Percentiles rank a stretch among this genome's conserved stretches.
Evolutionary conservation across 495 filamentous ascomycete genomes (phyloP).

Genomic region (Pyrenula massariospora): DNA sequence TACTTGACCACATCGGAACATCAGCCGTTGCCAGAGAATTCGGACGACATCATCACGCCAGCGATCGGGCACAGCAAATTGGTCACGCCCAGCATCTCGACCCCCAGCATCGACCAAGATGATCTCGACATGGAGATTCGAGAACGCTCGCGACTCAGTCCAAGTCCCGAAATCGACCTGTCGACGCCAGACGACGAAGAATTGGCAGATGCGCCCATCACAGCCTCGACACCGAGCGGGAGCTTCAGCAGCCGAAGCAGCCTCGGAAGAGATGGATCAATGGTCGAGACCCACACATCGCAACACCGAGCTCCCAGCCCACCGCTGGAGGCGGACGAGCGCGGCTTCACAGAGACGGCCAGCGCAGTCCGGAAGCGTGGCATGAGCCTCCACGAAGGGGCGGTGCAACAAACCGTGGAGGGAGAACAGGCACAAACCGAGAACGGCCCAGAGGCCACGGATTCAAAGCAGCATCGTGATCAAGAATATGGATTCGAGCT

Average conservation of each 20-base stretch:
- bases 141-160: slow-evolving; percentile 64
- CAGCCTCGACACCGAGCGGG: slow-evolving; percentile 42
- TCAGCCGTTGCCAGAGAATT: slow-evolving; percentile 70
- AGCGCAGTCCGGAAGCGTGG: slow-evolving; percentile 71
- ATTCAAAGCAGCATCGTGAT: slow-evolving; percentile 19
- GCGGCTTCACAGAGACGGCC: slow-evolving; percentile 92
- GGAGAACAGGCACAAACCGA: slow-evolving; percentile 16
- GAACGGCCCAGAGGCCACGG: slow-evolving; percentile 31
- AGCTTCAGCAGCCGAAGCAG: slow-evolving; percentile 41
- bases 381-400: slow-evolving; percentile 34
- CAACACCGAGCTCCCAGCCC: slow-evolving; percentile 61
- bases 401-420: slow-evolving; percentile 17
- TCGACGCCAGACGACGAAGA: slow-evolving; percentile 80
- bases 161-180: slow-evolving; percentile 87
- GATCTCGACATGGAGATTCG: slow-evolving; percentile 55
- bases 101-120: slow-evolving; percentile 41
- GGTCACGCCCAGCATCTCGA: slow-evolving; percentile 82
- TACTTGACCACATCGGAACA: slow-evolving; percentile 77
- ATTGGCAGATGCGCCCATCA: slow-evolving; percentile 29
- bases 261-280: slow-evolving; percentile 14
- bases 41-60: slow-evolving; percentile 35
- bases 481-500: slow-evolving; percentile 38
- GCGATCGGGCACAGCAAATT: slow-evolving; percentile 35
- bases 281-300: slow-evolving; percentile 17
- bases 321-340: slow-evolving; percentile 87